Base-by-base conservation (phyloP, 805 yeast species). In the Myxozyma melibiosi region DNA sequence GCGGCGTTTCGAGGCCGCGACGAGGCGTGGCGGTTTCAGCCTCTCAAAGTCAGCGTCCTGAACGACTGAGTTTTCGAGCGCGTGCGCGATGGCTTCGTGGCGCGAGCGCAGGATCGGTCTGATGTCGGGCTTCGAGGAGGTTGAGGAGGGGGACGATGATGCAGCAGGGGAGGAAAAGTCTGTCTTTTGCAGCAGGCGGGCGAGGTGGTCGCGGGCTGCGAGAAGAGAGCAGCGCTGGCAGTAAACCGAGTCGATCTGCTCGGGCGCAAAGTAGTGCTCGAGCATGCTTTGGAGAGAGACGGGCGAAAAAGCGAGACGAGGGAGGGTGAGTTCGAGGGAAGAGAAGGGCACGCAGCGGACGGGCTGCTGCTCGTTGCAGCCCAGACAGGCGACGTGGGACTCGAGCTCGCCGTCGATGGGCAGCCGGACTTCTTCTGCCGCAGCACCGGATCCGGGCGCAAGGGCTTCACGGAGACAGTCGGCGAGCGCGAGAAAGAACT, bases 321-420 rank as follows among this genome's bases (percentile, higher is more conserved):
- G 60, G n/a, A 58, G 45, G 9, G 57, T 13, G 16, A 73, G 53
- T 37, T 73, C 76, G 20, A 73, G 66, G 0, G 74, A 68, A 27
- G 74, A 68, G 16, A 84, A 79, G 0, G 90, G 88, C 1, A 92
- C 85, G 63, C 84, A 85, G 60, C 97, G 79, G 18, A 90, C 85
- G 1, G 97, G 97, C 54, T 96, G 97, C 71, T 84, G 88, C 67
- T 92, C 97, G 57, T 96, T 96, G 78, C 98, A 92, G n/a, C 78
- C 78, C 50, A 88, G 77, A 70, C 98, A 92, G 0, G 96, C 96
- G 50, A 92, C 90, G 67, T 97, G 78, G 67, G 89, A 95, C 7
- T 90, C 92, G 31, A 85, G 81, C 3, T 87, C 74, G 2, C 98
- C 98, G 73, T 92, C 98, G 13, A 92, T 90, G 0, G 98, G 98